Evolutionary conservation across 257 asterid genomes (phyloP), one percentile per base, ranked within the genome.

Genomic region (Rauvolfia tetraphylla): DNA sequence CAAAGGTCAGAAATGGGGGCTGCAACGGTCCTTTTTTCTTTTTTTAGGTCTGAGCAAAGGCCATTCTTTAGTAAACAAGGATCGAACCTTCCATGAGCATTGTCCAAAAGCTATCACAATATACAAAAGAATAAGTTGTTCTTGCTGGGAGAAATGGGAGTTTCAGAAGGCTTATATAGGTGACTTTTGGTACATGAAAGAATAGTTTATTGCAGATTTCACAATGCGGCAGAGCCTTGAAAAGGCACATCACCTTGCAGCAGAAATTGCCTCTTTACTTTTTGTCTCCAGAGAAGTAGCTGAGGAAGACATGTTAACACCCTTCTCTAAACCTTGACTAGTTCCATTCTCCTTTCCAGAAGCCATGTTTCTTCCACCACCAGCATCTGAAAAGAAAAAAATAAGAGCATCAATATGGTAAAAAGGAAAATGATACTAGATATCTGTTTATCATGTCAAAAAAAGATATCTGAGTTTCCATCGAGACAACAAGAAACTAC

Each of bases 301-400:
- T 65, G 79, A 79, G 42, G 82, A 83, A 76, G 81, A 82, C 80
- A 81, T 67, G 81, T 73, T 66, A 79, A 79, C 76, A 65, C 84
- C 82, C 83, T 87, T 90, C 78, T 88, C 96, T 56, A 78, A 33
- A 79, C 67, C 80, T 77, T 81, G 88, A 71, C 77, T 70, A 34
- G 80, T 31, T 48, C 80, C 82, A 74, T 75, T 89, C 79, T 86
- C 95, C 85, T 88, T 90, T 39, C 78, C 76, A 59, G 83, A 71
- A 85, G 84, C 80, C 23, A 75, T 81, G 79, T 78, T 84, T 87
- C 86, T 90, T 77, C 96, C 96, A 84, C 89, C 90, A 75, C 84
- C 90, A 71, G 73, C 88, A 86, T 88, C 96, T 91, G 86, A 76
- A 58, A 79, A 82, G 72, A 67, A 83, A 77, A 38, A 53, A 70